Evolutionary conservation across 768 basidiomycete genomes (phyloP), one percentile per base, ranked within the genome.

Genomic region (Paxillus rubicundulus): DNA sequence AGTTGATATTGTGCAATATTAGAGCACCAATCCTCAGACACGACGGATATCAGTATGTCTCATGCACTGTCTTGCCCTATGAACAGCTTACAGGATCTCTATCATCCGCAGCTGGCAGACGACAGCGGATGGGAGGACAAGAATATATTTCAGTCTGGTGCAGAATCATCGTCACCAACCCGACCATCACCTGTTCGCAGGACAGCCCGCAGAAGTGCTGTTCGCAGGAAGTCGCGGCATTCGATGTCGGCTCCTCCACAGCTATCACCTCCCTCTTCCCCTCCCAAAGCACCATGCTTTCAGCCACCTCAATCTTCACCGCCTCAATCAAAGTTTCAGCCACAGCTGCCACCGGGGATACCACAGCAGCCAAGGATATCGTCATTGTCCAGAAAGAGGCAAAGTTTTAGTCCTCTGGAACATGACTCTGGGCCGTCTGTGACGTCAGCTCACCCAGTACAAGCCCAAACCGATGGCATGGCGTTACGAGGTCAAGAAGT

Each of bases 71-170:
- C 32, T 55, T 54, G 46, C 40, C 14, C 16, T 49, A 46, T 34
- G 10, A 28, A 21, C 50, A 53, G 34, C 43, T 46, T 16, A 33
- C 45, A 39, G 49, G 50, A 52, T 21, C 5, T 47, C 20, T 47
- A 54, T 45, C 48, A 24, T 34, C 9, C 13, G 34, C 14, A 75
- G 72, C 18, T 64, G 52, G 70, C 64, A 21, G 86, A 88, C 36
- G 88, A 89, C 48, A 91, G 89, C 60, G 89, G 88, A 32, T 92
- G 90, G 89, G 90, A 92, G 62, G 90, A 92, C 58, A 91, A 90
- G 62, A 92, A 93, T 57, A 82, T 91, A 27, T 93, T 93, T 66
- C 90, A 93, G 63, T 91, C 89, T 9, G 90, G 89, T n/a, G 86
- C 86, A 5, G 90, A 92, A 60, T 87, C 86, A n/a, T 89, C 89